A percentile compares a stretch with the other conserved stretches of the same genome.
phyloP scores from a whole-genome alignment of 306 rosid genomes.

The Dryas octopetala region DNA sequence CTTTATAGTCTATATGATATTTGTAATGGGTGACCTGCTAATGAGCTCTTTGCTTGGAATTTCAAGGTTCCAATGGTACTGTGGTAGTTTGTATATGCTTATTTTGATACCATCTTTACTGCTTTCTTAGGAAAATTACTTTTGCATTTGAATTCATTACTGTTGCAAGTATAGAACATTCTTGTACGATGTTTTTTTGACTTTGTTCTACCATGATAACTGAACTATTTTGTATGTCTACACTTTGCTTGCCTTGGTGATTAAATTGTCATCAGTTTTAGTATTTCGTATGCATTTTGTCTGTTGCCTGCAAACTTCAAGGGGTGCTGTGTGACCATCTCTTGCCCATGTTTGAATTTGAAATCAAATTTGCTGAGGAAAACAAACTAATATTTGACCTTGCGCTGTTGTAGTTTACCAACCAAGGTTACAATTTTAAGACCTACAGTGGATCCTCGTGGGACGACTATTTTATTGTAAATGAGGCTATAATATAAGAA shows the following conservation, averaged over 20 bases:
- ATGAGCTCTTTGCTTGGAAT: neutral
- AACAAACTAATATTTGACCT: too few relatives aligned
- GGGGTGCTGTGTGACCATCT: too few relatives aligned
- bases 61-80: slow-evolving; percentile 4
- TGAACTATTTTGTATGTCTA: neutral
- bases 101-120: neutral
- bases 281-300: too few relatives aligned
- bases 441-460: too few relatives aligned
- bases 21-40: neutral
- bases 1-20: neutral
- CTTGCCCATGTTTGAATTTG: too few relatives aligned
- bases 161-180: neutral
- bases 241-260: neutral
- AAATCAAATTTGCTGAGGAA: too few relatives aligned
- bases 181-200: neutral
- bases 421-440: too few relatives aligned
- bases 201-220: too few relatives aligned
- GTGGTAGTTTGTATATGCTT: neutral
- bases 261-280: neutral
- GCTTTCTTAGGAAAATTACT: neutral
- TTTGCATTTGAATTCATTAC: neutral
- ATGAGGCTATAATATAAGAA: too few relatives aligned
- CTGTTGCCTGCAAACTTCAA: too few relatives aligned
- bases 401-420: too few relatives aligned
- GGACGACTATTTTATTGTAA: too few relatives aligned